phyloP scores from a whole-genome alignment of 2,329 filamentous ascomycete genomes.

The Trichoderma breve region DNA sequence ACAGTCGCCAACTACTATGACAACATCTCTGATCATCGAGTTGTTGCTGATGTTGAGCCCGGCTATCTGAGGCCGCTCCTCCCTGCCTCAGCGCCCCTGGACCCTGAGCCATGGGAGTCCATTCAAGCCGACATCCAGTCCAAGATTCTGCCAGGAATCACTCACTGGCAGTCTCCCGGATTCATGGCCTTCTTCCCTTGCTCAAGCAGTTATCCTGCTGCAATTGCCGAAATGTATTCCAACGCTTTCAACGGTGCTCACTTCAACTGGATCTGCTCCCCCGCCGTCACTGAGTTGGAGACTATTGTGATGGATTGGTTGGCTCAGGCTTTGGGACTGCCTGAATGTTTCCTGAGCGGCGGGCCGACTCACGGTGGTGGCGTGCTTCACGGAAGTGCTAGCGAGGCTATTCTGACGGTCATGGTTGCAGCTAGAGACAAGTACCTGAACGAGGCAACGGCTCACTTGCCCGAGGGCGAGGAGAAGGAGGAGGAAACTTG shows the following conservation, averaged over 20 bases:
- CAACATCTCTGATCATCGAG: conserved; percentile 64
- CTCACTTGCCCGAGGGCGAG: conserved; percentile 50
- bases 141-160: conserved; percentile 88
- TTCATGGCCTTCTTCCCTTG: conserved; percentile 97
- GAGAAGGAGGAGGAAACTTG: conserved; percentile 70
- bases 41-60: conserved; percentile 75
- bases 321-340: conserved; percentile 70
- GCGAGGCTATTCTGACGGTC: conserved; percentile 80
- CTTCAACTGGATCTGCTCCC: conserved; percentile 97
- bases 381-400: conserved; percentile 91
- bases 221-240: conserved; percentile 90
- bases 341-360: conserved; percentile 69
- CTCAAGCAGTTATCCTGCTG: conserved; percentile 74
- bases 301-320: conserved; percentile 93
- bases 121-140: conserved; percentile 82
- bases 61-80: conserved; percentile 83
- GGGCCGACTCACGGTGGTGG: conserved; percentile 73
- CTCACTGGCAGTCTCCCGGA: conserved; percentile 91
- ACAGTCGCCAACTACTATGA: conserved; percentile 83
- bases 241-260: conserved; percentile 84
- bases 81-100: conserved; percentile 61
- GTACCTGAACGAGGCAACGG: conserved; percentile 62
- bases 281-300: conserved; percentile 89
- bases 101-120: conserved; percentile 69
- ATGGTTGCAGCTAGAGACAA: conserved; percentile 86